Evolutionary conservation across 345 rosid genomes (phyloP), one percentile per base, ranked within the genome.

Genomic region (Isatis tinctoria): DNA sequence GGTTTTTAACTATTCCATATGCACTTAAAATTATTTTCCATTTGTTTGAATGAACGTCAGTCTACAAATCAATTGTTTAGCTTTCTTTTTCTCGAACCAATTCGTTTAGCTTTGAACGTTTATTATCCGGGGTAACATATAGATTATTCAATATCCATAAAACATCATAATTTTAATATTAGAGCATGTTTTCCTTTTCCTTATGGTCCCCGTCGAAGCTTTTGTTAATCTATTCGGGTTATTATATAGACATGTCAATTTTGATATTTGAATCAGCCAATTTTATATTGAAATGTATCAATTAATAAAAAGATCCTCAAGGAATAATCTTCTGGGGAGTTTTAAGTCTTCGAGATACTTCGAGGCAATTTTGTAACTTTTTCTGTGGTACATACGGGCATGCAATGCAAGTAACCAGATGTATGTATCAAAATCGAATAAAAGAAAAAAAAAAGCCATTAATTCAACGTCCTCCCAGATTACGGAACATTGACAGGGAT

Each of bases 401-500:
- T 40, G 41, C 33, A 22, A 51, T 40, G 41, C 33, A 22, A 36
- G n/a, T 10, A 36, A 54, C 10, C 24, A 36, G 32, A 53, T 63
- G 45, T 39, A 52, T 40, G 44, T 41, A 17, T 73, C 58, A 32
- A 7, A 43, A 44, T 44, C 39, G 7, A 22, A 47, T 43, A 36
- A 10, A 3, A 11, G n/a, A 22, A 22, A 60, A 22, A 18, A 10
- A 12, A 18, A 8, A 48, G 24, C n/a, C 16, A 4, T 39, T 33
- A 6, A 28, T 65, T 65, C 59, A 74, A 57, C 47, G 47, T 22
- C n/a, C 58, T 53, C 36, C 57, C 28, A 41, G 10, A 16, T 22
- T 41, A 64, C 77, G 77, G 47, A 65, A 53, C 77, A 64, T 65
- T 73, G 78, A 65, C 66, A 65, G 11, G 3, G 39, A 64, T n/a